Evolutionary conservation across 176 grass and related monocot species (phyloP).

Genomic region (Alloteropsis semialata): DNA sequence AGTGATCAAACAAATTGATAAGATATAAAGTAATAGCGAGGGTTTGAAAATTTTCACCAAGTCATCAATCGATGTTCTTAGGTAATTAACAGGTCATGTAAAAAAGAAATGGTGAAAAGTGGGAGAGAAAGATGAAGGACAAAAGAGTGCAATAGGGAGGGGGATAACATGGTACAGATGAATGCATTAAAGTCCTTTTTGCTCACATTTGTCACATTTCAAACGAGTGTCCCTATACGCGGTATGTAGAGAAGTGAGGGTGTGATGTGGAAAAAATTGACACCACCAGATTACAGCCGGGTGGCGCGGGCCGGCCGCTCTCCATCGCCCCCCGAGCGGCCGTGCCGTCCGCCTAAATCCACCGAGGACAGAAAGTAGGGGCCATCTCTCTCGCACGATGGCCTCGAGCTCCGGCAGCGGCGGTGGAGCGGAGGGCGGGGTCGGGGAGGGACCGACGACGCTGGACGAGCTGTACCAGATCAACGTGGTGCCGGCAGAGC

Average conservation of each 20-base stretch:
- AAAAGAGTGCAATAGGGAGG: too few species aligned
- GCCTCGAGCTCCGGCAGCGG: slow-evolving; percentile 37
- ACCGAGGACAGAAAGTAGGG: background rate
- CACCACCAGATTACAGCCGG: slow-evolving; percentile 24
- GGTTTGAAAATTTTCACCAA: too few species aligned
- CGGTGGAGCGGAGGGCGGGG: slow-evolving; percentile 27
- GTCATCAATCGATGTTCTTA: too few species aligned
- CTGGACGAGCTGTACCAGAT: slow-evolving; percentile 92
- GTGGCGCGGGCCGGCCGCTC: slow-evolving; percentile 20
- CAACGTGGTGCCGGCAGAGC: slow-evolving; percentile 82
- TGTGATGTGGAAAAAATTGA: slow-evolving; percentile 22
- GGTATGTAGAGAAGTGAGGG: background rate
- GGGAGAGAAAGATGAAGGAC: too few species aligned
- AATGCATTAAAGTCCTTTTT: background rate
- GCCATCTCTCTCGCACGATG: slow-evolving; percentile 11
- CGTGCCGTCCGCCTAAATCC: slow-evolving; percentile 15
- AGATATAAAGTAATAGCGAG: too few species aligned
- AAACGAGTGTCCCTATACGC: background rate
- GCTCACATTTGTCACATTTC: background rate
- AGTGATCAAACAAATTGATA: too few species aligned
- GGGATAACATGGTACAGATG: too few species aligned
- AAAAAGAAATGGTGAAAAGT: too few species aligned
- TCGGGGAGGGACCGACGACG: slow-evolving; percentile 51
- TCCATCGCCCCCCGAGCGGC: background rate
- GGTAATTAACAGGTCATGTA: too few species aligned